Percentiles rank a stretch among this genome's conserved stretches.
Conservation (phyloP, 257 asterid genomes). For the Ilex aquifolium region DNA sequence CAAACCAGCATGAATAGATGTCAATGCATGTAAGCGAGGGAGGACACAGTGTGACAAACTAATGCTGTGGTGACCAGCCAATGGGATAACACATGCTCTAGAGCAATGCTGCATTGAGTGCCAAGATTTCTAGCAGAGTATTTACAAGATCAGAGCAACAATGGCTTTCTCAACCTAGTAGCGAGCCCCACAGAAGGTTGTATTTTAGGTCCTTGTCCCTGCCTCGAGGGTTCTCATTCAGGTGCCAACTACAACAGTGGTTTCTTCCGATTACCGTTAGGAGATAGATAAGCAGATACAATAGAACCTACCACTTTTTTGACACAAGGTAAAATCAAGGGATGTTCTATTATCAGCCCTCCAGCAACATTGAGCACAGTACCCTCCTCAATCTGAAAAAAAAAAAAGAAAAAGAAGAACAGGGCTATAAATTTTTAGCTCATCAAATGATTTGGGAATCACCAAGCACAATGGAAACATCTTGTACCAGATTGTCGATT, state of each 20-base stretch:
- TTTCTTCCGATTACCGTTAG: neutral
- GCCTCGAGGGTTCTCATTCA: no score
- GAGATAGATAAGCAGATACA: neutral
- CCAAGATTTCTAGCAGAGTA: no score
- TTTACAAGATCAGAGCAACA: no score
- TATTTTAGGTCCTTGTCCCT: no score
- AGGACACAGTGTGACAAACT: neutral
- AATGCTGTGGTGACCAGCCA: neutral
- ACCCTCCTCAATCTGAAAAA: constrained; percentile 72
- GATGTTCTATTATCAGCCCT: constrained; percentile 86
- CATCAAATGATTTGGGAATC: neutral
- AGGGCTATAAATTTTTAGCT: neutral
- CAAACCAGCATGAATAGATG: constrained; percentile 2
- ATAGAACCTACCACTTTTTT: constrained; percentile 67
- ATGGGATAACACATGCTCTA: no score
- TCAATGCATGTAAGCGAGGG: neutral
- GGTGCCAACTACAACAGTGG: neutral
- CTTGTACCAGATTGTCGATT: constrained; percentile 65
- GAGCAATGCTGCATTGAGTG: no score
- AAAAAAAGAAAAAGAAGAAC: constrained; percentile 2
- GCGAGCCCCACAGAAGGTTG: no score
- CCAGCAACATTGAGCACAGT: constrained; percentile 85
- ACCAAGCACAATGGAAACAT: constrained; percentile 7
- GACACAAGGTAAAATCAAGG: constrained; percentile 65
- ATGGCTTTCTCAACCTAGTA: no score